phyloP scores from a whole-genome alignment of 192 early-diverging fungal genomes.

The Lobosporangium transversale region DNA sequence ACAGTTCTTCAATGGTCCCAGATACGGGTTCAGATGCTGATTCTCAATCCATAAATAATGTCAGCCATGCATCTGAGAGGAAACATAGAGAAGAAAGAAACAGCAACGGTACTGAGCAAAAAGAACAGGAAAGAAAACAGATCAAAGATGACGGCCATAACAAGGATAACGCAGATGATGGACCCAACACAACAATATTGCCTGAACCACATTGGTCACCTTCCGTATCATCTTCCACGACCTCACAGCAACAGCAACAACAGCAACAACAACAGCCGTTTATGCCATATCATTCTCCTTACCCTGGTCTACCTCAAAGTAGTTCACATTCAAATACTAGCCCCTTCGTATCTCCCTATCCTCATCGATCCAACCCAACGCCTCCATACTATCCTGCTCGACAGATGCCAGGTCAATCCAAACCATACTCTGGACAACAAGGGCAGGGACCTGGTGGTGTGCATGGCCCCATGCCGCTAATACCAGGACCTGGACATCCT shows the following conservation, averaged over 20 bases:
- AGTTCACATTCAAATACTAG: slow-evolving; percentile 3
- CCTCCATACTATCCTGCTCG: slow-evolving; percentile 28
- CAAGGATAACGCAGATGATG: too few species aligned
- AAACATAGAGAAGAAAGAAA: too few species aligned
- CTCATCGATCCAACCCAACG: slow-evolving; percentile 8
- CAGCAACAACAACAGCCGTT: slow-evolving; percentile 10
- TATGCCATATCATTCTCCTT: neutral
- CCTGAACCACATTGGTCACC: too few species aligned
- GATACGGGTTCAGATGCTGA: too few species aligned
- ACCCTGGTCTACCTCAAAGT: neutral
- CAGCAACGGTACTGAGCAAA: neutral
- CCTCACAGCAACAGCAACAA: slow-evolving; percentile 5
- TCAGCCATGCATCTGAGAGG: too few species aligned
- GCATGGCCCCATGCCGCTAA: slow-evolving; percentile 6
- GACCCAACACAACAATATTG: too few species aligned
- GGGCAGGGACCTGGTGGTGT: slow-evolving; percentile 26
- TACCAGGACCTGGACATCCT: slow-evolving; percentile 8
- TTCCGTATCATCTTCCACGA: neutral
- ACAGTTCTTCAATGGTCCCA: too few species aligned
- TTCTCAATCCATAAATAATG: too few species aligned
- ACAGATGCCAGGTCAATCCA: slow-evolving; percentile 9
- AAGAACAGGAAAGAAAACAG: too few species aligned
- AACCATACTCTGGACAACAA: slow-evolving; percentile 22
- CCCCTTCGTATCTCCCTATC: slow-evolving; percentile 4
- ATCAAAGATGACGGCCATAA: too few species aligned